These are phyloP conservation scores for Penicillium diatomitis DNA, from an alignment of 495 filamentous ascomycete species.

Conservation along the genomic window DNA sequence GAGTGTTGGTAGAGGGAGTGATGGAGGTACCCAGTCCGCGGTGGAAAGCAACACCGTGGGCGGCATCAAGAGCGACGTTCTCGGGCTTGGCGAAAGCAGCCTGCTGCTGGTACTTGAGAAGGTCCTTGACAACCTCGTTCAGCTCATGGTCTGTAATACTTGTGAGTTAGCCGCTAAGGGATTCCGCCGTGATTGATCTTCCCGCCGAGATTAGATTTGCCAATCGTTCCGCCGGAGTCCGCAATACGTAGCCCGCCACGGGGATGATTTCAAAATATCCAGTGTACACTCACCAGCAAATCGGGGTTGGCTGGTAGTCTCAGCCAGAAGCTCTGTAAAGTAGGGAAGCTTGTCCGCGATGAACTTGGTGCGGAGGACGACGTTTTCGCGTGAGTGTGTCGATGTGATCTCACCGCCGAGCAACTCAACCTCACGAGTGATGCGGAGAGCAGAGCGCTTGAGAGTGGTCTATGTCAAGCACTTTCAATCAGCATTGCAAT, in stretches of 20 bases:
- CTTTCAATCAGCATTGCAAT: not conserved
- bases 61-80: slow-evolving; percentile 72
- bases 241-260: too few species aligned
- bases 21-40: slow-evolving; percentile 72
- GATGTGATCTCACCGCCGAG: slow-evolving; percentile 78
- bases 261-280: too few species aligned
- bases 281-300: slow-evolving; percentile 56
- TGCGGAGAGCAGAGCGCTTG: slow-evolving; percentile 78
- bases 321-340: slow-evolving; percentile 90
- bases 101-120: slow-evolving; percentile 64
- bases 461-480: slow-evolving; percentile 58
- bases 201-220: too few species aligned
- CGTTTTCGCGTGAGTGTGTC: slow-evolving; percentile 83
- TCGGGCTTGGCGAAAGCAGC: slow-evolving; percentile 54
- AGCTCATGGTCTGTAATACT: slow-evolving; percentile 63
- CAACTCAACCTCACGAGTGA: slow-evolving; percentile 89
- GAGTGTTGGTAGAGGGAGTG: slow-evolving; percentile 57
- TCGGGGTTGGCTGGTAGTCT: slow-evolving; percentile 80
- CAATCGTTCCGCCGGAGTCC: too few species aligned
- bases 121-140: slow-evolving; percentile 69
- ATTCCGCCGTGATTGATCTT: too few species aligned
- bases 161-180: too few species aligned
- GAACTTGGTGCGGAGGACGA: slow-evolving; percentile 89
- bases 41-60: slow-evolving; percentile 88
- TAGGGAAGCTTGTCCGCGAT: slow-evolving; percentile 91